Evolutionary conservation across 2,329 filamentous ascomycete genomes (phyloP).

Genomic region (Fusarium phyllophilum): DNA sequence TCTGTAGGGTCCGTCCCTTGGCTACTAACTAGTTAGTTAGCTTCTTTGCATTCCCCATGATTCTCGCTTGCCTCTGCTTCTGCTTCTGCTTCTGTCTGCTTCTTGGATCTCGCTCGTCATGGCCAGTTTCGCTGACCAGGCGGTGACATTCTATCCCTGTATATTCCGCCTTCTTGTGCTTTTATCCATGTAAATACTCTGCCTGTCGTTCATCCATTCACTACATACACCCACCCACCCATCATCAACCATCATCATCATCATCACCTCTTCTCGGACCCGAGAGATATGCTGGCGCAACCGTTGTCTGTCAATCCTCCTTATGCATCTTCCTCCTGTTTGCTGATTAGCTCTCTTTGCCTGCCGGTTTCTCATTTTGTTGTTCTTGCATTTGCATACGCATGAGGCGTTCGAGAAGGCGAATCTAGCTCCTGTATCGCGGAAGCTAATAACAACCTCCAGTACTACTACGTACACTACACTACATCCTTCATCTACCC

Average conservation of each 20-base stretch:
- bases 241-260: background rate
- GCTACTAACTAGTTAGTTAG: conserved; percentile 4
- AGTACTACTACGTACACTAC: background rate
- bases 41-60: conserved; percentile 25
- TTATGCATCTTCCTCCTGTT: background rate
- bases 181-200: background rate
- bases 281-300: conserved; percentile 19
- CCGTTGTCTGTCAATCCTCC: background rate
- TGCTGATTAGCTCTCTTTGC: conserved; percentile 10
- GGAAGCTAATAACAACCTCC: conserved; percentile 19
- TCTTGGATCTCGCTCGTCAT: conserved; percentile 10
- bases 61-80: conserved; percentile 24
- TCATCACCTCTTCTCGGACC: background rate
- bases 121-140: conserved; percentile 13
- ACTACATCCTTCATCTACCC: background rate
- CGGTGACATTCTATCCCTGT: conserved; percentile 29
- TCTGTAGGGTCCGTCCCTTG: conserved; percentile 1
- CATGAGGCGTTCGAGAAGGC: conserved; percentile 28
- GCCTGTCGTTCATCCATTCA: background rate
- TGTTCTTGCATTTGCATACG: conserved; percentile 18
- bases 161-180: conserved; percentile 7
- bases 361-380: background rate
- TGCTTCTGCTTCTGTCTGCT: background rate
- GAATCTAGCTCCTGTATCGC: conserved; percentile 17
- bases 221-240: background rate